Evolutionary conservation across 495 filamentous ascomycete genomes (phyloP), one percentile per base, ranked within the genome.

Genomic region (Daldinia grandis): DNA sequence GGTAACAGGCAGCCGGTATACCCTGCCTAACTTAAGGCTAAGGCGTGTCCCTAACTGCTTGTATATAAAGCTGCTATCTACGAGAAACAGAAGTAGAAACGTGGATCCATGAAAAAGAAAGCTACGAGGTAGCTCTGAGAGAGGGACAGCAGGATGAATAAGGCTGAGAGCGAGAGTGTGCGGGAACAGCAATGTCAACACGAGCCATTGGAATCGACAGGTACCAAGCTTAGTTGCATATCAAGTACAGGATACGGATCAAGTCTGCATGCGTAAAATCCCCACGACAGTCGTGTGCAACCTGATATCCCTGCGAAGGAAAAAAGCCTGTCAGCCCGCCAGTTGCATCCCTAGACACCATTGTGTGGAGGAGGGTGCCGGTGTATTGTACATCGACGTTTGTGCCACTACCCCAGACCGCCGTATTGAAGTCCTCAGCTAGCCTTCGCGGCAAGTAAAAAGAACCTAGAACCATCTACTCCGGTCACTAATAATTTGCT

Each of bases 111-210:
- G 57, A 60, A 60, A 64, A 58, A 44, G 60, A 53, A 53, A 73
- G 58, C 60, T 66, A 38, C 17, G 27, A 25, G 40, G 33, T 44
- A 58, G 65, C 62, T 66, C 30, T 40, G 30, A 40, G 51, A 55
- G 70, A 62, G 65, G 70, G 50, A 69, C 42, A 53, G 62, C 51
- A 37, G 56, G 62, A 66, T 30, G 57, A 53, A 73, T 73, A 73
- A 73, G 70, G 70, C 70, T 72, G 69, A 72, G 50, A 40, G 31
- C 15, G 24, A 68, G 47, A 59, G 44, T 47, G 42, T 57, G 28
- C 56, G 37, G 55, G 47, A 27, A 49, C 55, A 62, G 50, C 50
- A 61, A 65, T 58, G 62, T 66, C 62, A 69, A 73, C 61, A 73
- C 61, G 50, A 66, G 50, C 69, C 42, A 68, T 65, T 57, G 40